Percentiles rank a stretch among this genome's conserved stretches.
These are phyloP conservation scores for Boletus eberwhitei DNA, from an alignment of 768 basidiomycete genomes.

Conservation along the genomic window DNA sequence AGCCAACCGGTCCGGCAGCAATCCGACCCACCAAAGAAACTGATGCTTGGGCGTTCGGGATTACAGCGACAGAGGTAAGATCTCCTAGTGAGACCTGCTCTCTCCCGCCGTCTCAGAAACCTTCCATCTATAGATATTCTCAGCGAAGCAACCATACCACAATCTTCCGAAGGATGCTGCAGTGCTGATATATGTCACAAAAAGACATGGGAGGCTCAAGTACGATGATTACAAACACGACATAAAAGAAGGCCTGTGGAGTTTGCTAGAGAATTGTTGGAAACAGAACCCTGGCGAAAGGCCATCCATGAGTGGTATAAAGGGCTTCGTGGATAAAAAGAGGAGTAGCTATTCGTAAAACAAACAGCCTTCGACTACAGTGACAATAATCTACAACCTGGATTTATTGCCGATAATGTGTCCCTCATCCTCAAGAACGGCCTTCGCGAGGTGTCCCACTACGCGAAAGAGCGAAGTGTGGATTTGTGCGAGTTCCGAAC, in stretches of 20 bases:
- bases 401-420: constrained; percentile 20
- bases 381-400: constrained; percentile 22
- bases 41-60: constrained; percentile 38
- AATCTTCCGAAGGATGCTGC: constrained; percentile 10
- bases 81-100: background rate
- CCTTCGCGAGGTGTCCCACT: constrained; percentile 61
- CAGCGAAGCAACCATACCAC: constrained; percentile 20
- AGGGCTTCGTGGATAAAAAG: constrained; percentile 20
- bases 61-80: constrained; percentile 35
- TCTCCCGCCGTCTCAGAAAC: background rate
- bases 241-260: constrained; percentile 20
- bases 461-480: constrained; percentile 49
- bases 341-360: constrained; percentile 10
- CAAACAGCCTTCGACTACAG: background rate
- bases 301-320: constrained; percentile 13
- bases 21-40: constrained; percentile 24
- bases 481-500: constrained; percentile 69
- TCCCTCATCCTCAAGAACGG: constrained; percentile 55
- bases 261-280: constrained; percentile 21
- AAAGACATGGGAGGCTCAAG: constrained; percentile 7
- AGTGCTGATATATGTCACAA: constrained; percentile 18
- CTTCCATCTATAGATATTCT: constrained; percentile 21
- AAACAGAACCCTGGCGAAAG: constrained; percentile 6
- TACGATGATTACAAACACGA: constrained; percentile 19
- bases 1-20: constrained; percentile 10